Base-by-base conservation (phyloP, 768 basidiomycete genomes). In the Holtermanniella nyarrowii region DNA sequence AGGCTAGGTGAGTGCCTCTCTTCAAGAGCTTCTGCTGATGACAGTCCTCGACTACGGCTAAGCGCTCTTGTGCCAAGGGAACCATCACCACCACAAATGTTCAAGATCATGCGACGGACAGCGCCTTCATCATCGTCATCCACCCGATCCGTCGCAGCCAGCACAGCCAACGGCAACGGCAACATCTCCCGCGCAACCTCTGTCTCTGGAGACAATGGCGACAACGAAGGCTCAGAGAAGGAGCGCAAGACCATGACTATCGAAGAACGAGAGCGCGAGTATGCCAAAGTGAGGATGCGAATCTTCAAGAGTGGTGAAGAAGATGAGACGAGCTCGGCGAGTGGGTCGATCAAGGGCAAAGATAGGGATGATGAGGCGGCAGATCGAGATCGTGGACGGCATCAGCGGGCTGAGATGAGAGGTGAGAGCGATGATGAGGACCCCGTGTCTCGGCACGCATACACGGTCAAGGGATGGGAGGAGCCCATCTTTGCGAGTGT, bases 211-310 rank as follows among this genome's bases (percentile, higher is more conserved):
- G 63, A 55, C 5, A 60, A 57, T n/a, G 43, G 42, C 2, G 46
- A 42, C 11, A n/a, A n/a, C n/a, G n/a, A n/a, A n/a, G n/a, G n/a
- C n/a, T n/a, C n/a, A n/a, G 50, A 53, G 10, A 51, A 37, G 2
- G 51, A 54, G 10, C 46, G 49, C 40, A 46, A 50, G 47, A n/a
- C 12, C 26, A 64, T 57, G 46, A 62, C 62, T 7, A 40, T 64
- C 10, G 65, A 67, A 49, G 63, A 67, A 26, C 50, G 65, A 26
- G 65, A 67, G 49, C 57, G 53, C 5, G 63, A 54, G 14, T 67
- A 67, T 46, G 59, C 59, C 5, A 49, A 48, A 16, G 65, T 60
- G 23, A 37, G 57, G 26, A 59, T 60, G 43, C 54, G 59, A 49
- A 67, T 67, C 12, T 61, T 58, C 46, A 61, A 62, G 1, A 47